Evolutionary conservation across 2,329 filamentous ascomycete genomes (phyloP).

Genomic region (Penicillium paneum): DNA sequence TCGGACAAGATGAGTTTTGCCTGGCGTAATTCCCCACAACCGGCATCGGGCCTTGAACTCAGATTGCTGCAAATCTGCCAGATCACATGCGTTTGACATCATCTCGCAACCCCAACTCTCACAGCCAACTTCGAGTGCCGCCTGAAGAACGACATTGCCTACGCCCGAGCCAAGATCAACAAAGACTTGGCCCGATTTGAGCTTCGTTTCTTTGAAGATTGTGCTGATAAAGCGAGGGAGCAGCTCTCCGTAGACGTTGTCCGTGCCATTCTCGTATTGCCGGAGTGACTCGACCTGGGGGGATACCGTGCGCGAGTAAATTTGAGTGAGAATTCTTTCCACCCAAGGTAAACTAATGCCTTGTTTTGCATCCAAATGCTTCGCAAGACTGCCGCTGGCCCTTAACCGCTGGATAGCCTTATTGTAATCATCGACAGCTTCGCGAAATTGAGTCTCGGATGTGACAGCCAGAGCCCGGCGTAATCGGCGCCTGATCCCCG

Average conservation of each 20-base stretch:
- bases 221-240: slow-evolving; percentile 78
- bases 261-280: slow-evolving; percentile 83
- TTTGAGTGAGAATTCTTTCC: slow-evolving; percentile 78
- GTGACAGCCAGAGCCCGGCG: slow-evolving; percentile 69
- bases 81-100: slow-evolving; percentile 83
- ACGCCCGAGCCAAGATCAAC: slow-evolving; percentile 94
- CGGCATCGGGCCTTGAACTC: slow-evolving; percentile 84
- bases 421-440: slow-evolving; percentile 76
- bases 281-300: slow-evolving; percentile 79
- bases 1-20: slow-evolving; percentile 72
- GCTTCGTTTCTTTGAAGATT: slow-evolving; percentile 72
- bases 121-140: slow-evolving; percentile 87
- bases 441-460: slow-evolving; percentile 67
- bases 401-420: slow-evolving; percentile 62
- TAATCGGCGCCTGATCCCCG: slow-evolving; percentile 72
- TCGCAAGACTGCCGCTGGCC: slow-evolving; percentile 66
- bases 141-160: slow-evolving; percentile 91
- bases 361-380: slow-evolving; percentile 66
- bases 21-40: slow-evolving; percentile 82
- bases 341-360: slow-evolving; percentile 69
- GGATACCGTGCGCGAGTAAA: slow-evolving; percentile 89
- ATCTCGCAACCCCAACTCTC: slow-evolving; percentile 96
- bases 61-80: slow-evolving; percentile 73
- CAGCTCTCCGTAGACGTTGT: slow-evolving; percentile 93
- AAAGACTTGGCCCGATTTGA: slow-evolving; percentile 82